Base-by-base conservation (phyloP, 2,329 filamentous ascomycete genomes). In the Pochonia chlamydosporia region DNA sequence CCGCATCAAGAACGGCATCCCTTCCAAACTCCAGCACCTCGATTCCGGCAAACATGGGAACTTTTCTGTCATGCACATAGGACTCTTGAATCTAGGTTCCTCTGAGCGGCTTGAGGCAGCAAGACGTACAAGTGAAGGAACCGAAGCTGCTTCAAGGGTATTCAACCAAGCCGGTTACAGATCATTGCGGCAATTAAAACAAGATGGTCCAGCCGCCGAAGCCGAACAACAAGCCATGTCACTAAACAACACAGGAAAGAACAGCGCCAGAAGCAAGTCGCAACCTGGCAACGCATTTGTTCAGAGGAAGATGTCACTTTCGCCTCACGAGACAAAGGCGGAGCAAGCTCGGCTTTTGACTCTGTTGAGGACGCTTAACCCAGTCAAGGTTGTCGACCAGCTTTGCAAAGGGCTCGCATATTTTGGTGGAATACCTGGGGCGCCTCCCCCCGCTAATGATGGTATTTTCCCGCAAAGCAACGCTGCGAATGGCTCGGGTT, bases 11-110 rank as follows among this genome's bases (percentile, higher is more conserved):
- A 81, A 82, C 51, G 76, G 79, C 2, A 73, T 84, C 2, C 80
- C 81, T 4, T 80, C 74, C 61, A 83, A 82, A 59, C 66, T 84
- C 46, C 80, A 82, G 58, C 77, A 78, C 50, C 78, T 75, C 53
- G 74, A 76, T 18, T 72, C 76, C 52, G 67, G 69, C 23, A 75
- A 73, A 55, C 77, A 76, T 50, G 80, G 80, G 24, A 82, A 81
- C 54, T 84, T 84, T 59, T 69, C 72, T 40, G 77, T 84, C 35
- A 81, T 84, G 73, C 78, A 82, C 48, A 81, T 84, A 68, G 72
- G 75, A 28, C 66, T 78, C 23, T 57, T 66, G 47, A 69, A 64
- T 58, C 64, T 67, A 51, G 70, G 73, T 48, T 70, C 72, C 33
- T 65, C 73, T 43, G 68, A 73, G 35, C 68, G 76, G 41, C 71